Evolutionary conservation across 2,329 filamentous ascomycete genomes (phyloP).

Genomic region (Colletotrichum tropicicola): DNA sequence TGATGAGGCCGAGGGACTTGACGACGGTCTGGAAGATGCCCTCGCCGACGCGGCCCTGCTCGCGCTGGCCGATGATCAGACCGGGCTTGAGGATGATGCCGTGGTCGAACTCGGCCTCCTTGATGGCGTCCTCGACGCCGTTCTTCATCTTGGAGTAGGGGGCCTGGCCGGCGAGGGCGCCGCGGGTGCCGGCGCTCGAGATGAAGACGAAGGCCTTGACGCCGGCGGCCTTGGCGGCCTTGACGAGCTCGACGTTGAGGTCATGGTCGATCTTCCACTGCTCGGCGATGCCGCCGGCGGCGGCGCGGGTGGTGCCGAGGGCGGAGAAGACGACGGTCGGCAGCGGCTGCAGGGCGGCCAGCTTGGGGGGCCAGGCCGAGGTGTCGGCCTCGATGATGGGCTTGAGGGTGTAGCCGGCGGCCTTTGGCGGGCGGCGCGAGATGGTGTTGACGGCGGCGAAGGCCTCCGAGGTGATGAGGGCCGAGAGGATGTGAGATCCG

Average conservation of each 20-base stretch:
- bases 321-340: conserved; percentile 78
- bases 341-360: conserved; percentile 62
- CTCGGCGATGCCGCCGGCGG: conserved; percentile 78
- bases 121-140: conserved; percentile 83
- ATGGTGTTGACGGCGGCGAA: conserved; percentile 69
- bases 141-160: conserved; percentile 79
- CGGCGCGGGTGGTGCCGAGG: conserved; percentile 80
- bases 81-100: conserved; percentile 80
- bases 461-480: conserved; percentile 64
- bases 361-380: conserved; percentile 70
- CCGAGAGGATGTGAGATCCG: conserved; percentile 78
- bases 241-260: conserved; percentile 81
- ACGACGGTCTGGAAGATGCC: conserved; percentile 64
- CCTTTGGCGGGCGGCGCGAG: conserved; percentile 70
- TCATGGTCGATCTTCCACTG: conserved; percentile 92
- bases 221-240: conserved; percentile 77
- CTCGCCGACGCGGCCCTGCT: conserved; percentile 68
- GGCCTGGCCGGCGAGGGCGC: conserved; percentile 51
- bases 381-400: conserved; percentile 75
- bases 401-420: conserved; percentile 57
- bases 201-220: conserved; percentile 81
- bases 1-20: conserved; percentile 62
- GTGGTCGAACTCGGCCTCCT: conserved; percentile 77
- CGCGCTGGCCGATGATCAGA: conserved; percentile 76
- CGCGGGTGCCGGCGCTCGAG: conserved; percentile 63